Evolutionary conservation across 225 moss, liverwort and hornwort species (phyloP).

Genomic region (Rhytidiadelphus loreus): DNA sequence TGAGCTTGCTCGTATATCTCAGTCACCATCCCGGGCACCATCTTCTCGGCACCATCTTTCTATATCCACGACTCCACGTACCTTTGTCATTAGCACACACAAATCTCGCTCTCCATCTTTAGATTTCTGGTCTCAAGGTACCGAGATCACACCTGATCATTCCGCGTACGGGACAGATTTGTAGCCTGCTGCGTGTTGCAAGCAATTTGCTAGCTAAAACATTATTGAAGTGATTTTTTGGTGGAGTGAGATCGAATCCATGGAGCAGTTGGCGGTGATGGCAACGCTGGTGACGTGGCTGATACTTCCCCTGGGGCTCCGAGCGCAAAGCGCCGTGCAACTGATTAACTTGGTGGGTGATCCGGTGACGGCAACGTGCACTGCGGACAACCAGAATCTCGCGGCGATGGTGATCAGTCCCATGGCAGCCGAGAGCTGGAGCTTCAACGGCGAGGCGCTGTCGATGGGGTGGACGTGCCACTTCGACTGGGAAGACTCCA

Average conservation of each 20-base stretch:
- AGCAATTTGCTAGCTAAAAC: background rate
- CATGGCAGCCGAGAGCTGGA: slow-evolving; percentile 13
- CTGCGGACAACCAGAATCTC: slow-evolving; percentile 9
- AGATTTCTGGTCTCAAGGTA: background rate
- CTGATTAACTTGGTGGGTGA: slow-evolving; percentile 38
- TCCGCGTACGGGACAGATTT: background rate
- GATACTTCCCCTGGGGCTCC: background rate
- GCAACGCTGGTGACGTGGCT: background rate
- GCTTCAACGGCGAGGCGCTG: slow-evolving; percentile 24
- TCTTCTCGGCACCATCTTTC: background rate
- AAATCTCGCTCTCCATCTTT: background rate
- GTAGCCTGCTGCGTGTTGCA: background rate
- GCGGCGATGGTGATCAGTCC: slow-evolving; percentile 5
- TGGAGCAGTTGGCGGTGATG: background rate
- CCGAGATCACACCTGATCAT: background rate
- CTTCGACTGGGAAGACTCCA: slow-evolving; percentile 42
- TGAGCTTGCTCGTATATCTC: background rate
- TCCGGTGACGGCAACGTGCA: slow-evolving; percentile 16
- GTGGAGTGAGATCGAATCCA: background rate
- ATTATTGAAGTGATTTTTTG: background rate
- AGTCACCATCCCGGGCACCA: background rate
- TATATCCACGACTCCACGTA: background rate
- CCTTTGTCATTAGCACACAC: background rate
- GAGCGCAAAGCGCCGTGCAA: slow-evolving; percentile 17
- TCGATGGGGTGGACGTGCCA: slow-evolving; percentile 42